phyloP scores from a whole-genome alignment of 164 flowering plant species.

The Liquidambar formosana region DNA sequence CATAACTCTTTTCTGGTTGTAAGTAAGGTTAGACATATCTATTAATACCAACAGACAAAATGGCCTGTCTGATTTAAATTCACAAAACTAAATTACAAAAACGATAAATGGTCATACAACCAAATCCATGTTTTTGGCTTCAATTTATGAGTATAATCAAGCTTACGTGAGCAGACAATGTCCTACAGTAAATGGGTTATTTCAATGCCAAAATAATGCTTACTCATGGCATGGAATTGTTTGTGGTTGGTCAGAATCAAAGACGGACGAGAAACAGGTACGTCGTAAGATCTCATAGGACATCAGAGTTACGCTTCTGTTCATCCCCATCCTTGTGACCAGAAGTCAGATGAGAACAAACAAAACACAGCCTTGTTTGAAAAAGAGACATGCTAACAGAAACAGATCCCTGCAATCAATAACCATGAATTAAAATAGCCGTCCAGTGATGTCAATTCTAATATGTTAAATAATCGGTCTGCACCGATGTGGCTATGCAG shows the following conservation, averaged over 20 bases:
- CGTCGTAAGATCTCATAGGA: slow-evolving; percentile 72
- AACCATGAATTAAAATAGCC: slow-evolving; percentile 8
- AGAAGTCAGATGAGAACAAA: slow-evolving; percentile 92
- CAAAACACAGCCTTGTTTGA: slow-evolving; percentile 86
- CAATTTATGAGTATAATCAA: background rate
- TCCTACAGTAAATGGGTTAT: background rate
- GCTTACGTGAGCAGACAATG: background rate
- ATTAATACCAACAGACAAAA: no score
- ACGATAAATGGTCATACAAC: no score
- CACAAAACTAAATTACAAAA: no score
- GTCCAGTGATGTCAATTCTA: background rate
- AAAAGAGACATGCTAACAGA: slow-evolving; percentile 92
- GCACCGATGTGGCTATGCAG: background rate
- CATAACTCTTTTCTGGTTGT: no score
- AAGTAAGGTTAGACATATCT: no score
- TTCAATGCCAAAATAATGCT: slow-evolving; percentile 22
- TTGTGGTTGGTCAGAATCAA: slow-evolving; percentile 64
- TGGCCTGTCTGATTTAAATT: no score
- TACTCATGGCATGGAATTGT: slow-evolving; percentile 94
- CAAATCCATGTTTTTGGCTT: no score
- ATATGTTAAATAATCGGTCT: background rate
- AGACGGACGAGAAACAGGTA: slow-evolving; percentile 68
- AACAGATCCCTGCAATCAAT: slow-evolving; percentile 87
- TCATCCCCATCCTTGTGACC: slow-evolving; percentile 90
- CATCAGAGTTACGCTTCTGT: slow-evolving; percentile 84